Percentiles rank a stretch among this genome's conserved stretches.
Conservation (phyloP, 83 land plant genomes). For the Picea abies region DNA sequence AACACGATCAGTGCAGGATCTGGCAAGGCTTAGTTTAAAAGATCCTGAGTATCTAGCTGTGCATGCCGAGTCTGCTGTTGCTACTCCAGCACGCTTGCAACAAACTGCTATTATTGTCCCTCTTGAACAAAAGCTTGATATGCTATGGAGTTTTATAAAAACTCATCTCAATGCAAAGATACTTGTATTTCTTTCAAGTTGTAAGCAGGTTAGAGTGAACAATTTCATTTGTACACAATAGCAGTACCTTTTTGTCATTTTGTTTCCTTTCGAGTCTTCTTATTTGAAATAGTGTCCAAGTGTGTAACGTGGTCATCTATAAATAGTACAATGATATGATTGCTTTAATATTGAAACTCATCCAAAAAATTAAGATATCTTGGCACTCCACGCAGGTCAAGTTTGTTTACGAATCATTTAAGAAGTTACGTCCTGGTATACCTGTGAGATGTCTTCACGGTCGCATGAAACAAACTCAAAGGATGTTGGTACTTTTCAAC, state of each 20-base stretch:
- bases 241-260: neutral
- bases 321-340: neutral
- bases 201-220: slow-evolving; percentile 80
- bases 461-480: slow-evolving; percentile 79
- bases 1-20: slow-evolving; percentile 93
- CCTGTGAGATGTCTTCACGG: slow-evolving; percentile 88
- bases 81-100: too few species aligned
- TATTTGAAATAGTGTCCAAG: neutral
- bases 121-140: too few species aligned
- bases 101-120: too few species aligned
- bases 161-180: slow-evolving; percentile 89
- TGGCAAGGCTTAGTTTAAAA: slow-evolving; percentile 93
- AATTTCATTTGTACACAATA: neutral
- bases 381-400: slow-evolving; percentile 60
- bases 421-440: slow-evolving; percentile 90
- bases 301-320: neutral
- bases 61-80: too few species aligned
- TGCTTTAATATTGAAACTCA: neutral
- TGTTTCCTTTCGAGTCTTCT: neutral
- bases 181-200: slow-evolving; percentile 89
- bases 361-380: neutral
- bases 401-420: slow-evolving; percentile 88
- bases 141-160: too few species aligned
- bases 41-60: slow-evolving; percentile 95
- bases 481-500: slow-evolving; percentile 71